Evolutionary conservation across 2,329 filamentous ascomycete genomes (phyloP), one percentile per base, ranked within the genome.

Genomic region (Dactylellina sp.): DNA sequence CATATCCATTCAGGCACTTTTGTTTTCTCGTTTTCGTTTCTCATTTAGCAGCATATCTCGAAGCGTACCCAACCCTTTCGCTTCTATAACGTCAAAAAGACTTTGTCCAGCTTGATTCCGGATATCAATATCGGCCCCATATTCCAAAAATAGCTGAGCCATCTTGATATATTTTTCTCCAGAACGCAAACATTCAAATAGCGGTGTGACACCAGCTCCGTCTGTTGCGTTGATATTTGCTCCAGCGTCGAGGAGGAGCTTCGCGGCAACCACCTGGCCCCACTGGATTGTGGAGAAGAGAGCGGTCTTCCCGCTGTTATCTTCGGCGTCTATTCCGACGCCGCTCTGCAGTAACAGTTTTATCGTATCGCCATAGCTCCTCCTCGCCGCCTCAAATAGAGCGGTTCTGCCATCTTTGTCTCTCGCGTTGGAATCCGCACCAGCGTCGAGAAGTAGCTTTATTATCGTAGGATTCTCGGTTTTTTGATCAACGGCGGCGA

Each of bases 181-280:
- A 18, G 22, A 24, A 12, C 46, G 44, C 11, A 57, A 20, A 35
- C 50, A 65, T 7, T 57, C 35, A 40, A 65, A 65, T 16, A 65
- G 32, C 20, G 50, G 50, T 2, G 62, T 65, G 40, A 57, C 22
- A n/a, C 53, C 64, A 14, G 53, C 22, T 14, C 12, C 53, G 7
- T 61, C 55, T 35, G n/a, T 44, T 4, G 42, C 25, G 40, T 70
- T 46, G n/a, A 70, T 53, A 32, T 57, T 35, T 12, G 64, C 64
- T 18, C 64, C 64, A 18, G 53, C 55, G 46, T 61, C 64, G n/a
- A 70, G 28, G 16, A 70, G 28, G 20, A 60, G 39, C 7, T 53
- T 47, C 35, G 64, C 46, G 9, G 53, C 49, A 9, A 42, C 35
- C 1, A 61, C 18, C 16, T 61, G 55, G 6, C 53, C 50, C 9